A percentile compares a stretch with the other conserved stretches of the same genome.
Conservation (phyloP, 257 asterid species). For the Datura wrightii region DNA sequence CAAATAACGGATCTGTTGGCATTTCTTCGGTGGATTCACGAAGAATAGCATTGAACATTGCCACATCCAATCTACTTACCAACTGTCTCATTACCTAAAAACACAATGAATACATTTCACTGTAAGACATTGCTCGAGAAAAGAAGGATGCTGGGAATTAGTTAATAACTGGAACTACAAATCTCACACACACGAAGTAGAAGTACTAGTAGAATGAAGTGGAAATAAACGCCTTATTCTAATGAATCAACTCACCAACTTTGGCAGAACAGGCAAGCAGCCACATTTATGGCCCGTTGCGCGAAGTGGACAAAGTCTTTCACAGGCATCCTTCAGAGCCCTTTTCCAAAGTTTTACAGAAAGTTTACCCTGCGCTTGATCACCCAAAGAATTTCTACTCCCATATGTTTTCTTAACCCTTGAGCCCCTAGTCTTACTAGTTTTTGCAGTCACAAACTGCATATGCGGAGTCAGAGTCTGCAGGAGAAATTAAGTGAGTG, state of each 20-base stretch:
- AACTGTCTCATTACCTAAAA: slow-evolving; percentile 87
- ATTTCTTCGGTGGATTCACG: slow-evolving; percentile 79
- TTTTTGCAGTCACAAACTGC: slow-evolving; percentile 69
- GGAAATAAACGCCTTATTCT: slow-evolving; percentile 13
- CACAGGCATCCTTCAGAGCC: slow-evolving; percentile 91
- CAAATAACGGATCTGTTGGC: slow-evolving; percentile 93
- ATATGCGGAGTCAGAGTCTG: slow-evolving; percentile 93
- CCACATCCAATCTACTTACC: slow-evolving; percentile 83
- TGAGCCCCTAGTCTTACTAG: slow-evolving; percentile 43
- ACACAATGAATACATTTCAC: slow-evolving; percentile 19
- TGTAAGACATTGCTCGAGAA: neutral
- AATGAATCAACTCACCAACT: slow-evolving; percentile 59
- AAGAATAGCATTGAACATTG: slow-evolving; percentile 95
- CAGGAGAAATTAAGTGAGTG: slow-evolving; percentile 29
- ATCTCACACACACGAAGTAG: neutral
- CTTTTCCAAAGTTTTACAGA: slow-evolving; percentile 85
- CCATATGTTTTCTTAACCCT: slow-evolving; percentile 53
- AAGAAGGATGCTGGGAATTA: neutral
- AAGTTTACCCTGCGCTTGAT: slow-evolving; percentile 70
- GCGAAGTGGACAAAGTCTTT: slow-evolving; percentile 88
- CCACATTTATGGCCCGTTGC: slow-evolving; percentile 78
- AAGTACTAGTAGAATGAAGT: neutral
- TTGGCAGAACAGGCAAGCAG: slow-evolving; percentile 77
- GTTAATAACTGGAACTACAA: neutral
- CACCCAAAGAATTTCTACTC: slow-evolving; percentile 58